Evolutionary conservation across 495 filamentous ascomycete species (phyloP), one percentile per base, ranked within the genome.

Genomic region (Talaromyces proteolyticus): DNA sequence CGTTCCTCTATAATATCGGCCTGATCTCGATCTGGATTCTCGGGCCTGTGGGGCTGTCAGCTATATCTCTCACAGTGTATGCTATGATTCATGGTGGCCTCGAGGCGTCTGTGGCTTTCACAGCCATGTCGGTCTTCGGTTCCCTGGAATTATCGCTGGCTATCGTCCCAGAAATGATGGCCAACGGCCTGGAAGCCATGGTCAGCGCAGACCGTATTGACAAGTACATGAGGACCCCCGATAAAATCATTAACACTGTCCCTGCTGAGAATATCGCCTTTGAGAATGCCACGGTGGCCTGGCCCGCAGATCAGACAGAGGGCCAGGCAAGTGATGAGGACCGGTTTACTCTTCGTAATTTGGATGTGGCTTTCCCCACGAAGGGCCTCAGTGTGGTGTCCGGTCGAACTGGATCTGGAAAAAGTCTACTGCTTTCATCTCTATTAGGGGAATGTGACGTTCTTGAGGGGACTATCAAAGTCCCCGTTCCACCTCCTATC

Each of bases 41-140:
- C 24, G 76, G 85, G 23, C 89, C 89, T 0, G 72, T 92, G 25
- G 62, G 89, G 47, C 75, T 93, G 6, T 82, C 88, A 2, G 86
- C 85, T 3, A 75, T 83, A 16, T 81, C 87, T 0, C 63, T 94
- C 14, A 76, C 82, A 0, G 75, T 83, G 4, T 91, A 92, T 57
- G 81, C 87, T 3, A 40, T 76, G 14, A 55, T 85, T 0, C 58
- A 86, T 46, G 80, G 84, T 1, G 64, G 72, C 0, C 68, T 94
- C 4, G 72, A 79, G 0, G 80, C 89, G 2, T 88, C 87, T 0
- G 79, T 91, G 11, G 89, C 89, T 2, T 94, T 94, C 54, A 90
- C 89, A 18, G 80, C 86, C 46, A 74, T 94, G 39, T 77, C 84
- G 2, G 70, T 94, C 25, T 90, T 93, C 63, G 77, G 74, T 36